Base-by-base conservation (phyloP, 176 grass and related monocot species). In the Carex scoparia region DNA sequence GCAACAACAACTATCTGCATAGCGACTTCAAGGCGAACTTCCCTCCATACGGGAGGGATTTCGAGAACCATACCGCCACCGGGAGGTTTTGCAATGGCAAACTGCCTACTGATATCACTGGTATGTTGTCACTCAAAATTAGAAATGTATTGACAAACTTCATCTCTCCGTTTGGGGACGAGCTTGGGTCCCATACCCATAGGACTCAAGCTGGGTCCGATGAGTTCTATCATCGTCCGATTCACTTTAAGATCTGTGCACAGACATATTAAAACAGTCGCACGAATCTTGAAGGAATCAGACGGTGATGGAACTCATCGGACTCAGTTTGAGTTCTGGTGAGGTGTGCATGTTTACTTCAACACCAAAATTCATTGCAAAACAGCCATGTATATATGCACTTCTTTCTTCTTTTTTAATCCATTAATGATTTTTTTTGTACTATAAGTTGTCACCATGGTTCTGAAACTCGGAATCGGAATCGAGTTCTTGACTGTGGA, bases 41-140 rank as follows among this genome's bases (percentile, higher is more conserved):
- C 66, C 80, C 53, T 18, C 94, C 92, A 6, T 97, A 97, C 46
- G 94, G 94, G 6, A 66, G 76, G 85, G 88, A 79, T 86, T 97
- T 91, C 83, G n/a, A 23, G 23, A 88, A 85, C 59, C 88, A 73
- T 31, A 0, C 23, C 37, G 46, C 88, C 28, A 97, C 94, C 10
- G 94, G 92, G 23, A 88, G 94, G 62, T 97, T 97, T 90, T 97
- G 91, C 80, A 91, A 97, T 84, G 94, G 94, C 62, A 97, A 84
- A 80, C 86, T 97, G 61, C 88, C 87, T 60, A 91, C 92, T 33
- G 94, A 97, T 76, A 76, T 97, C 86, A 92, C 91, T 48, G 90
- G 94, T 96, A 57, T 2, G 37, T 70, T 42, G 1, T n/a, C 7
- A n/a, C 67, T 18, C 14, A 70, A 14, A 13, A 4, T 40, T 35